Conservation (phyloP, 1,284 basidiomycete genomes). For the Leccinum holopus region DNA sequence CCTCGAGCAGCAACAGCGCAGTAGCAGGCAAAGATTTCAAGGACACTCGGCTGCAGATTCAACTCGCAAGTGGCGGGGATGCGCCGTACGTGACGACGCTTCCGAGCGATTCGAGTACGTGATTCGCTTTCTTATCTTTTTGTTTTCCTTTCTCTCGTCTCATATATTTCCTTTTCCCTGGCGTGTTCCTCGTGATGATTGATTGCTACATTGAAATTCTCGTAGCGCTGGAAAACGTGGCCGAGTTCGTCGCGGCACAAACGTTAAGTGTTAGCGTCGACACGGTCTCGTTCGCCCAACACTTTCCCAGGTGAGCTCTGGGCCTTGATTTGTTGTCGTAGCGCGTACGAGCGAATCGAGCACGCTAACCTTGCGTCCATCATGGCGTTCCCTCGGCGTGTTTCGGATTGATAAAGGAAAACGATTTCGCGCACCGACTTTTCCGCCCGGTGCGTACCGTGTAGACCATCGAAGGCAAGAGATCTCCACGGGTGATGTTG, state of each 20-base stretch:
- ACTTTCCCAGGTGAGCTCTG: conserved; percentile 77
- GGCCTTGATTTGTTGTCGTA: neutral
- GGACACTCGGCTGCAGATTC: conserved; percentile 83
- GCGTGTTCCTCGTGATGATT: neutral
- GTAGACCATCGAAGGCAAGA: too few species aligned
- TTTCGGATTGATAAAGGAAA: conserved; percentile 48
- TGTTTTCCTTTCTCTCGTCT: neutral
- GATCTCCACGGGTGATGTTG: too few species aligned
- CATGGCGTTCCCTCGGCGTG: neutral
- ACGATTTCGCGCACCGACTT: conserved; percentile 63
- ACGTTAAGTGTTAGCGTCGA: conserved; percentile 68
- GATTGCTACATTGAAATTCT: neutral
- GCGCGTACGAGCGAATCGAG: neutral
- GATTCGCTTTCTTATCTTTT: neutral
- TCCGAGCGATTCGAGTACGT: conserved; percentile 75
- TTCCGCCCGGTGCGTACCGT: neutral
- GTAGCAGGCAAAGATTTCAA: conserved; percentile 73
- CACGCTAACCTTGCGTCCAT: neutral
- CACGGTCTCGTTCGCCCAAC: conserved; percentile 70
- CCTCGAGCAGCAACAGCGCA: conserved; percentile 34
- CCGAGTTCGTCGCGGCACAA: conserved; percentile 83
- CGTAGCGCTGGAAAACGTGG: conserved; percentile 78
- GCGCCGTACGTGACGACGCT: conserved; percentile 78
- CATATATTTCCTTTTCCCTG: neutral
- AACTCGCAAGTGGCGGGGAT: conserved; percentile 72